Evolutionary conservation across 2,329 filamentous ascomycete genomes (phyloP), one percentile per base, ranked within the genome.

Genomic region (Neurospora crassa): DNA sequence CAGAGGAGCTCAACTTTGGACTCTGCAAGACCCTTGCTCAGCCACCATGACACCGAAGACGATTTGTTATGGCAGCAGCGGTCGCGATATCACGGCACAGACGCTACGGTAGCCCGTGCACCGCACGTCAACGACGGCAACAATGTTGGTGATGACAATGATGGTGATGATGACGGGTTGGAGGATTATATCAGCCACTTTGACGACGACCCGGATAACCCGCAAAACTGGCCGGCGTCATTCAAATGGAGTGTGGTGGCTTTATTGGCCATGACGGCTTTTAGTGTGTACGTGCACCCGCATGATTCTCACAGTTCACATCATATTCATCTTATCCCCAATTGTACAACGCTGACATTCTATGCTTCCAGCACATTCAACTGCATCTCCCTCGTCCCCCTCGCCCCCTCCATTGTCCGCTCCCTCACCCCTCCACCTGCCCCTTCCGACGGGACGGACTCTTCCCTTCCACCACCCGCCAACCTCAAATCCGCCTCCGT

Each of bases 161-260:
- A 37, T 37, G 34, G 8, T 37, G 29, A 63, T 72, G 10, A 67
- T 68, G 18, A 63, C 40, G 45, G 70, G 24, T 34, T 76, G 34
- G 72, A 86, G 69, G 82, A 84, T 69, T 45, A n/a, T 11, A 43
- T n/a, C 14, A 86, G 86, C 72, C 78, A 85, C 71, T 81, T 81
- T 18, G 73, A 79, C 67, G 82, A 82, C 72, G 85, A 87, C 71
- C 74, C 79, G 1, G 84, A 85, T 16, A 86, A 88, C 74, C 87
- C 87, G 1, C 77, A 84, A 70, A 82, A 87, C 70, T 89, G 87
- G 87, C 82, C 84, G 0, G 74, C 75, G 3, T 73, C 79, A 1
- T 87, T 85, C 78, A 87, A 88, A 77, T 86, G 85, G 83, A 78
- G 80, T 34, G 82, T 89, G 68, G 85, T 88, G n/a, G 75, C 79